A percentile compares a stretch with the other conserved stretches of the same genome.
Evolutionary conservation across 805 yeast genomes (phyloP).

Genomic region (Yamadazyma philogaea): DNA sequence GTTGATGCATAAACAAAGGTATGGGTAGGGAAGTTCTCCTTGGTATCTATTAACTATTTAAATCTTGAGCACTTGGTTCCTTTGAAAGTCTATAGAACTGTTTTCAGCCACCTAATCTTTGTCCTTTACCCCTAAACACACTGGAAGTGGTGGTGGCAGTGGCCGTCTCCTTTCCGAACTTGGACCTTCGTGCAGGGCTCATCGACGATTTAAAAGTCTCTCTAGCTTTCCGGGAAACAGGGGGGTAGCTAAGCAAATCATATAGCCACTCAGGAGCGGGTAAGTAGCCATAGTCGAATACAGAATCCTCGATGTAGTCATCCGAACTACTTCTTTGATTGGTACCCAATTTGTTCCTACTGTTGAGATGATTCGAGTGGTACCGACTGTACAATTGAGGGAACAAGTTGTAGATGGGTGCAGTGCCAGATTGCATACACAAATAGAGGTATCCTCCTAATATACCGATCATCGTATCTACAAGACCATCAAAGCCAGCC

Average conservation of each 20-base stretch:
- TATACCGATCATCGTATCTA: slow-evolving; percentile 48
- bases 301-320: slow-evolving; percentile 35
- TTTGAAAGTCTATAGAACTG: neutral
- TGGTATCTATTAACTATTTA: neutral
- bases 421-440: slow-evolving; percentile 58
- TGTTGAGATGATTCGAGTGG: slow-evolving; percentile 1
- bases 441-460: slow-evolving; percentile 57
- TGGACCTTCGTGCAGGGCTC: neutral
- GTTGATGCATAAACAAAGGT: neutral
- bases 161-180: neutral
- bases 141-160: slow-evolving; percentile 6
- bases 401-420: slow-evolving; percentile 38
- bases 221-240: slow-evolving; percentile 22
- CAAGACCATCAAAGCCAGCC: slow-evolving; percentile 40
- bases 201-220: slow-evolving; percentile 24
- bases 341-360: slow-evolving; percentile 34
- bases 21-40: too few relatives aligned
- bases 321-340: slow-evolving; percentile 7
- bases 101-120: slow-evolving; percentile 28
- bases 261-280: slow-evolving; percentile 51
- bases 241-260: slow-evolving; percentile 25
- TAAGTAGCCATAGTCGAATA: slow-evolving; percentile 52
- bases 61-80: neutral
- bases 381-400: slow-evolving; percentile 26
- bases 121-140: slow-evolving; percentile 34